Base-by-base conservation (phyloP, 2,329 filamentous ascomycete genomes). In the Claviceps fusiformis region DNA sequence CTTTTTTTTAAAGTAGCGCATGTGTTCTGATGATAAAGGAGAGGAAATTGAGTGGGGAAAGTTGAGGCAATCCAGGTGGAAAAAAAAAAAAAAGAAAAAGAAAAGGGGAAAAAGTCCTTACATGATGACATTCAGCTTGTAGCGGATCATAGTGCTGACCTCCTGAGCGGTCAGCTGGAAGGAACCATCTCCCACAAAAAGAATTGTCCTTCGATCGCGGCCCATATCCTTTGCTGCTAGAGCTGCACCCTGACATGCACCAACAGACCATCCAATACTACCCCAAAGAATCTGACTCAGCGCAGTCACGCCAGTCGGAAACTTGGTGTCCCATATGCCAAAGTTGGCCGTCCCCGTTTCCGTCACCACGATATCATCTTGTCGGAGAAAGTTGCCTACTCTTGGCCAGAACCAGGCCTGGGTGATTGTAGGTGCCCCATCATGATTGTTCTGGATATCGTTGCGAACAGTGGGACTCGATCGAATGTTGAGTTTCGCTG, bases 301-400 rank as follows among this genome's bases (percentile, higher is more conserved):
- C 19, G 86, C 87, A 8, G 80, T 88, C n/a, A 91, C 86, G n/a
- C 79, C 77, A 3, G 74, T 67, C 0, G 89, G 89, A 72, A 95
- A 93, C 46, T 80, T 80, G 5, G 89, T 91, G 56, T 91, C 87
- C 81, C 87, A 89, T 63, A 93, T 87, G 55, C 90, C 90, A 67
- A 95, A 92, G 71, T 90, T 92, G 56, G 89, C 77, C 0, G 90
- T 95, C 44, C 89, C 90, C 2, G 89, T 95, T 68, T 95, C 90
- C 0, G 89, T 92, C 52, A 95, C 79, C 54, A 95, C 75, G 55
- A 95, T 81, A 63, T 95, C 90, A 49, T 83, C 76, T 54, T 83
- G 74, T 54, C 78, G 75, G 10, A 95, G 72, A 75, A 86, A 95
- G 58, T 83, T 76, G 43, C 86, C 84, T 17, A 93, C 73, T 44